Evolutionary conservation across 495 filamentous ascomycete genomes (phyloP), one percentile per base, ranked within the genome.

Genomic region (Pyronema omphalodes): DNA sequence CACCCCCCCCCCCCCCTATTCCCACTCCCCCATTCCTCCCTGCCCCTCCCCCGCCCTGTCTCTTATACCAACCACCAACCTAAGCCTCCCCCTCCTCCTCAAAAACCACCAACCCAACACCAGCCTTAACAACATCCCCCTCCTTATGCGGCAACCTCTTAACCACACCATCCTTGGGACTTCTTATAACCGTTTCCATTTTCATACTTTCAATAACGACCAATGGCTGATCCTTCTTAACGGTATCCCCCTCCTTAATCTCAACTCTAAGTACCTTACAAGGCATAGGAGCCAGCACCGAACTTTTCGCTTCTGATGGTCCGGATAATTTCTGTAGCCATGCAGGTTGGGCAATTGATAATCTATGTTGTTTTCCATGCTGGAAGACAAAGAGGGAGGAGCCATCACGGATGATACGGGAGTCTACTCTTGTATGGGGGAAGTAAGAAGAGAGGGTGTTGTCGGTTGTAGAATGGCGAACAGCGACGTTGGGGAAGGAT

Each of bases 201-300:
- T 98, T 98, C 91, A 98, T 98, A 54, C 89, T 95, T 69, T 98
- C 91, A 63, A 98, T 93, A 0, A 98, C 88, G 41, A 96, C 86
- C 57, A 98, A 70, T 15, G 86, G 77, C 60, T 93, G 80, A 50
- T 88, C 88, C 69, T 88, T 93, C 64, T 80, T 76, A 39, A 96
- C 89, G 48, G 63, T 68, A 57, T 88, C 80, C 0, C 91, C 93
- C 53, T 82, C 86, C 52, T 76, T 59, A 0, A 89, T 84, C 65
- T 88, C 82, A 34, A 93, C 86, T 50, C 85, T 76, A 55, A 94
- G 68, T 5, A 94, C 78, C 70, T 94, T 95, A 69, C 88, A 94
- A 9, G 88, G 88, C 88, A 95, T 94, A 1, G 88, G 88, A 19
- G 88, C 83, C 46, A 86, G 69, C 11, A 96, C 88, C 63, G 81